Conservation (phyloP, 208 protist genomes). For the Porcisia deanei region DNA sequence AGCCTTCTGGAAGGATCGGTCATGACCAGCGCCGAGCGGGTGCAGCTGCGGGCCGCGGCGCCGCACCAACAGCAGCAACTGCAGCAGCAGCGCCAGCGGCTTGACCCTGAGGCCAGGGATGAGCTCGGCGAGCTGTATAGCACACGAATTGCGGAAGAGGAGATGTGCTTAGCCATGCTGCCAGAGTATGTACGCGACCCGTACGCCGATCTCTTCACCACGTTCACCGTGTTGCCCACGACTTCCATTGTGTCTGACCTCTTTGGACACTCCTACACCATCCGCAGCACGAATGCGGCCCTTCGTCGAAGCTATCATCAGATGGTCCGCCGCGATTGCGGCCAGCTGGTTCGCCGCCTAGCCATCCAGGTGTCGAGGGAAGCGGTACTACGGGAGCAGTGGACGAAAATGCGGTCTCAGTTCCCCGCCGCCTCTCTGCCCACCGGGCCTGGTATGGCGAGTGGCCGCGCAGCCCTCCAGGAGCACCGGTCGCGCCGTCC, state of each 20-base stretch:
- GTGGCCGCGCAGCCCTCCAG: slow-evolving; percentile 18
- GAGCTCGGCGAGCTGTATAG: slow-evolving; percentile 17
- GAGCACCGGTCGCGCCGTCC: slow-evolving; percentile 23
- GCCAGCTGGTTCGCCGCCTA: slow-evolving; percentile 35
- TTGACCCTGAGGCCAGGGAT: slow-evolving; percentile 8
- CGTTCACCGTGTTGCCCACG: slow-evolving; percentile 67
- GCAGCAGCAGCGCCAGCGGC: background rate
- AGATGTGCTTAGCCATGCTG: slow-evolving; percentile 18
- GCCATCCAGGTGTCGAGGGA: slow-evolving; percentile 34
- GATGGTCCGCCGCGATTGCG: slow-evolving; percentile 47
- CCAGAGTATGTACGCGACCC: slow-evolving; percentile 30
- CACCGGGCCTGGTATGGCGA: slow-evolving; percentile 3
- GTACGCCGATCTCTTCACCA: slow-evolving; percentile 48
- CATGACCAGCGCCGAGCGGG: slow-evolving; percentile 7
- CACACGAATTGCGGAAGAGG: slow-evolving; percentile 16
- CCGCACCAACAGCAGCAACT: slow-evolving; percentile 16
- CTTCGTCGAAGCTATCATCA: slow-evolving; percentile 45
- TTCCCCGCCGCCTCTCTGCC: background rate
- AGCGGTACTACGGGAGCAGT: slow-evolving; percentile 26
- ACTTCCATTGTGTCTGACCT: slow-evolving; percentile 54
- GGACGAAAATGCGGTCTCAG: slow-evolving; percentile 17
- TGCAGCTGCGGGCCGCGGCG: background rate
- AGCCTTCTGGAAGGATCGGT: slow-evolving; percentile 30
- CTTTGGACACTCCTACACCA: slow-evolving; percentile 63
- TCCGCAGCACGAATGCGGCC: slow-evolving; percentile 52